phyloP scores from a whole-genome alignment of 179 eudicot species.

The Corrigiola litoralis region DNA sequence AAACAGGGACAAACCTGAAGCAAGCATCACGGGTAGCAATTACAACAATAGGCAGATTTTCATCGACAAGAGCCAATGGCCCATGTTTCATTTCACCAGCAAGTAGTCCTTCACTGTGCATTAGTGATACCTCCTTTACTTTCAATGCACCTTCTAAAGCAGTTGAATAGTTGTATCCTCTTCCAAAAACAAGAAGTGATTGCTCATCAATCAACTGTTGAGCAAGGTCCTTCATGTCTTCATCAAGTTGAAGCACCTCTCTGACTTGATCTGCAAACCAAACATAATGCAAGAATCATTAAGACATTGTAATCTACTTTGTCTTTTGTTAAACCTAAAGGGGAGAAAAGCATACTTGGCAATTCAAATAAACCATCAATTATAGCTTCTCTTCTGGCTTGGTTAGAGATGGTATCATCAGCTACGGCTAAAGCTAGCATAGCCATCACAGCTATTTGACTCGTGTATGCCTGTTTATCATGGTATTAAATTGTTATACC shows the following conservation, averaged over 20 bases:
- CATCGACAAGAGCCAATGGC: constrained; percentile 89
- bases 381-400: constrained; percentile 68
- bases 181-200: constrained; percentile 91
- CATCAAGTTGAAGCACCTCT: constrained; percentile 77
- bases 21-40: constrained; percentile 92
- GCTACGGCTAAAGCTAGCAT: constrained; percentile 95
- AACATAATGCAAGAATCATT: not conserved
- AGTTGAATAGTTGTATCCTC: constrained; percentile 96
- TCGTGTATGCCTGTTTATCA: constrained; percentile 80
- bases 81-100: constrained; percentile 99
- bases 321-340: not conserved
- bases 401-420: constrained; percentile 78
- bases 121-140: constrained; percentile 91
- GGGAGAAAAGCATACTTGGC: constrained; percentile 54
- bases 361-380: constrained; percentile 80
- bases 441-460: constrained; percentile 97
- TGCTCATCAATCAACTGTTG: constrained; percentile 68
- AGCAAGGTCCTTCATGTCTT: constrained; percentile 91
- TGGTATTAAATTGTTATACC: not conserved
- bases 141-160: constrained; percentile 93
- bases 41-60: constrained; percentile 87
- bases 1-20: constrained; percentile 47
- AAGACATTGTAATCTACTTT: not conserved
- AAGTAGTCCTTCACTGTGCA: constrained; percentile 99
- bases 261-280: constrained; percentile 54